Evolutionary conservation across 371 early-diverging fungal genomes (phyloP), one percentile per base, ranked within the genome.

Genomic region (Mortierella polycephala): DNA sequence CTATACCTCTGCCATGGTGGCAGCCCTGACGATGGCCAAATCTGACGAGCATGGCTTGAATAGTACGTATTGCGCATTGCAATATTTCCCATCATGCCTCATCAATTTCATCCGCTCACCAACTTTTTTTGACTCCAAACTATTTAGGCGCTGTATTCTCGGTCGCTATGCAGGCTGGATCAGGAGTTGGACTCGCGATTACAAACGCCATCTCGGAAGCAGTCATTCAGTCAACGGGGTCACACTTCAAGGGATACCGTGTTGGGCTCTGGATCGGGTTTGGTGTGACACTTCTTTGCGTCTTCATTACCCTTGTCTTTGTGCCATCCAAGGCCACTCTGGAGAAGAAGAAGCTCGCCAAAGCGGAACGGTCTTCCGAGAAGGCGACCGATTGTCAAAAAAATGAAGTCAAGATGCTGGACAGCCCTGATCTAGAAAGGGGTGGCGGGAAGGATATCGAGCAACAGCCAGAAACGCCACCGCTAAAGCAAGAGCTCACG

Each of bases 161-260:
- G 11, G 77, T 77, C 3, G 77, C 77, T 18, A 77, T 77, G 77
- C 77, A 77, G 41, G 77, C 71, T 20, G 77, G 77, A 56, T 77
- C 77, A 30, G 77, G 72, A 41, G 60, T 77, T 23, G 77, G 77
- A 41, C 65, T 77, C 13, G 71, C 77, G 18, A 71, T 77, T 21
- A 71, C 72, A 20, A 77, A 77, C 30, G 71, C 77, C 21, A 60
- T 77, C 16, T 71, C 77, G 39, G 69, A 71, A 1, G 68, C 79
- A 0, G 79, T 77, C 21, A 72, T 77, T 23, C 20, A 54, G 20
- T 54, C 64, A 23, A 72, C 72, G 0, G 72, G 72, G 37, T 71
- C 69, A 8, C 64, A 54, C 30, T 37, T 77, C 52, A 77, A 71
- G 44, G 79, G 79, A 45, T 77, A 77, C 44, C 69, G 61, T 37